Evolutionary conservation across 257 asterid species (phyloP).

Genomic region (Ballota nigra): DNA sequence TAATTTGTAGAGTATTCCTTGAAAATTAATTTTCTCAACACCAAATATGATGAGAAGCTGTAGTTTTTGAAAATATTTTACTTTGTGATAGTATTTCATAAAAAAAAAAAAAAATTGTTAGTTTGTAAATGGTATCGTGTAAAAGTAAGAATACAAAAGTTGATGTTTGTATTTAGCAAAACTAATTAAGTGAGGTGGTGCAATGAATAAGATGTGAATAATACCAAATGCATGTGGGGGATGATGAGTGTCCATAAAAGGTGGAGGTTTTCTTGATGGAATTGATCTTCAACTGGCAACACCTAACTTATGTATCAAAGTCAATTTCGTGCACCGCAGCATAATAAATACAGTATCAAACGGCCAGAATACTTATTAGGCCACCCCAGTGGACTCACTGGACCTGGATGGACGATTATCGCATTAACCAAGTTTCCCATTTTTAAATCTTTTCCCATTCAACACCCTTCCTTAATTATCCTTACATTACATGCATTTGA

Average conservation of each 20-base stretch:
- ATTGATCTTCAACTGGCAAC: not conserved
- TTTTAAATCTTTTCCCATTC: not conserved
- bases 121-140: not conserved
- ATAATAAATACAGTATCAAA: no score
- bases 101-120: not conserved
- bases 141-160: not conserved
- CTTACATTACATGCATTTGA: no score
- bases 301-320: not conserved
- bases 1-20: no score
- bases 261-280: constrained; percentile 6
- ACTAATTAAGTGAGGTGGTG: not conserved
- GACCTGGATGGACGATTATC: not conserved
- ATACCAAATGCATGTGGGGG: not conserved
- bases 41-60: no score
- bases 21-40: no score
- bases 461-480: no score
- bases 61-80: no score
- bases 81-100: no score
- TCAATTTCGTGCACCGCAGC: constrained; percentile 17
- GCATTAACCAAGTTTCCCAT: no score
- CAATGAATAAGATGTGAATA: not conserved
- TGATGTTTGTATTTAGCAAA: not conserved
- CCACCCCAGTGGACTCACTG: no score
- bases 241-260: not conserved
- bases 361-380: no score